phyloP scores from a whole-genome alignment of 768 basidiomycete species.

The Tephrocybe sp. region DNA sequence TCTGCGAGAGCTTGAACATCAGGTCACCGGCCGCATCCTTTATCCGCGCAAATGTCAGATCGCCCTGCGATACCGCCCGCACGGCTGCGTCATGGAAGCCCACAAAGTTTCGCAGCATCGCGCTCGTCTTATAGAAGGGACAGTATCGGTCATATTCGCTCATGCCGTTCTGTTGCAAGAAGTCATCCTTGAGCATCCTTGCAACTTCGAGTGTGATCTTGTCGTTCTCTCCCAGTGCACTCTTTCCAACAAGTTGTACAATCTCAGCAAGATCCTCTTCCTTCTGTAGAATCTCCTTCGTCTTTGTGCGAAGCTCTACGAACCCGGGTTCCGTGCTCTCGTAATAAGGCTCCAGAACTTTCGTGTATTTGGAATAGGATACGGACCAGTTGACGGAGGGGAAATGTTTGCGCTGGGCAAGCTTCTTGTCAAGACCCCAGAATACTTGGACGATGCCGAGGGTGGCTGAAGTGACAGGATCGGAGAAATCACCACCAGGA shows the following conservation, averaged over 20 bases:
- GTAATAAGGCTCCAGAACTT: conserved; percentile 90
- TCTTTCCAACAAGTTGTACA: conserved; percentile 99
- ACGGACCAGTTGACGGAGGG: conserved; percentile 99
- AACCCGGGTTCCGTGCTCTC: conserved; percentile 92
- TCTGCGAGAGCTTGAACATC: conserved; percentile 97
- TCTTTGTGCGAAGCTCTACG: conserved; percentile 84
- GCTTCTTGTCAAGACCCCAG: conserved; percentile 99
- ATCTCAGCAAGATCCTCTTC: conserved; percentile 99
- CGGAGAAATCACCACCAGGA: conserved; percentile 98
- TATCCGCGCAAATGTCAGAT: conserved; percentile 82
- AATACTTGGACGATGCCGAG: conserved; percentile 99
- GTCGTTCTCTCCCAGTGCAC: conserved; percentile 93
- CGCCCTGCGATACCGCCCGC: conserved; percentile 78
- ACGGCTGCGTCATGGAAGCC: conserved; percentile 90
- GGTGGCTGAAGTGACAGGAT: conserved; percentile 96
- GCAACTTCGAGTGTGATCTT: conserved; percentile 99
- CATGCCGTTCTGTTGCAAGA: conserved; percentile 98
- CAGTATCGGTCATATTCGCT: conserved; percentile 96
- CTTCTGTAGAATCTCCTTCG: conserved; percentile 97
- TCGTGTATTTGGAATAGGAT: conserved; percentile 99
- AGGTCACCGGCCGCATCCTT: conserved; percentile 84
- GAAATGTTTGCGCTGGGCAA: conserved; percentile 98
- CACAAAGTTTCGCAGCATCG: conserved; percentile 94
- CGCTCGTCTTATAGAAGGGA: conserved; percentile 98
- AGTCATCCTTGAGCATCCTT: conserved; percentile 95